Conservation (phyloP, 1,139 yeast species). For the Kurtzmaniella natalensis region DNA sequence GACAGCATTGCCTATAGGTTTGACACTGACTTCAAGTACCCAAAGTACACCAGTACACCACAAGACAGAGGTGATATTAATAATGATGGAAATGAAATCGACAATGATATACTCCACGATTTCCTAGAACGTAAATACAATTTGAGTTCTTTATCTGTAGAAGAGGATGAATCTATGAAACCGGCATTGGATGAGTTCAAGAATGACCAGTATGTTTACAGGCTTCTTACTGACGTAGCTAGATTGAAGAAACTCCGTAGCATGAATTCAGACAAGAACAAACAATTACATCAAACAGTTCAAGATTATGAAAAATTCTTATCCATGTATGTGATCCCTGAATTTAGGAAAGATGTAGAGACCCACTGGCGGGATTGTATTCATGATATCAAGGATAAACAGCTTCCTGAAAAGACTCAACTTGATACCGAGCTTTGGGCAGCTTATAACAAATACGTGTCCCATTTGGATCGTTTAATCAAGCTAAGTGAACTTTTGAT, state of each 20-base stretch:
- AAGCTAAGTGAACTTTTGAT: slow-evolving; percentile 11
- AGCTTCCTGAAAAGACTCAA: slow-evolving; percentile 12
- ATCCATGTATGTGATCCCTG: slow-evolving; percentile 24
- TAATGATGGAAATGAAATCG: slow-evolving; percentile 11
- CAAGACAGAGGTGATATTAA: slow-evolving; percentile 11
- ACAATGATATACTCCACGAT: slow-evolving; percentile 12
- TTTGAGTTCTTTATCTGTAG: slow-evolving; percentile 9
- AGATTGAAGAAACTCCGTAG: slow-evolving; percentile 19
- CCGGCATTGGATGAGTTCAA: slow-evolving; percentile 6
- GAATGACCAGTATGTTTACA: slow-evolving; percentile 14
- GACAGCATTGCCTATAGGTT: slow-evolving; percentile 19
- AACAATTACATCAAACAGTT: slow-evolving; percentile 19
- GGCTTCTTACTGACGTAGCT: slow-evolving; percentile 22
- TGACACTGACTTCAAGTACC: slow-evolving; percentile 21
- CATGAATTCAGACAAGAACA: slow-evolving; percentile 18
- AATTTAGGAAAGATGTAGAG: slow-evolving; percentile 20
- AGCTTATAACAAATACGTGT: slow-evolving; percentile 14
- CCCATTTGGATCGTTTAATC: slow-evolving; percentile 10
- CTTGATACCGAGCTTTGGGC: slow-evolving; percentile 13
- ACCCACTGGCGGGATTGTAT: slow-evolving; percentile 7
- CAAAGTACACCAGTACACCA: slow-evolving; percentile 9
- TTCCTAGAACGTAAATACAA: slow-evolving; percentile 15
- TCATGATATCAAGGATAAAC: slow-evolving; percentile 9
- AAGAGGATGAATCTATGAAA: neutral
- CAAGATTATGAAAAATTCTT: slow-evolving; percentile 28